These are phyloP conservation scores for Haplosporangium gracile DNA, from an alignment of 192 early-diverging fungal species.

Conservation along the genomic window DNA sequence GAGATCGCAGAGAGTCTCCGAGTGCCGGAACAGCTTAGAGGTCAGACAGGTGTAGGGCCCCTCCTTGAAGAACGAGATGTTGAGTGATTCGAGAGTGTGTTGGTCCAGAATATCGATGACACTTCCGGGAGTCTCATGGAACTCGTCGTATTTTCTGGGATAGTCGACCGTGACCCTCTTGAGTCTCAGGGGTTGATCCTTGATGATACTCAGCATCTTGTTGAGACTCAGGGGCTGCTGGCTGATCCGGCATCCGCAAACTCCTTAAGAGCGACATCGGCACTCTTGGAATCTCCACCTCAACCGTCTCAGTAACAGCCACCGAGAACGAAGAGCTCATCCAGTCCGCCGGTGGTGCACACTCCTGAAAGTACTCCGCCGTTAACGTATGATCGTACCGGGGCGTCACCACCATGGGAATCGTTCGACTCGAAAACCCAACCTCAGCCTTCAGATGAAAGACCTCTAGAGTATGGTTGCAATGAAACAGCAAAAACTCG, in stretches of 20 bases:
- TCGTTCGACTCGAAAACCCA: not conserved
- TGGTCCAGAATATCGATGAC: not conserved
- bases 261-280: not conserved
- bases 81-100: not conserved
- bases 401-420: not conserved
- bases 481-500: not conserved
- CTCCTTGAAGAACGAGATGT: not conserved
- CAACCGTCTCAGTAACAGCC: too few relatives aligned
- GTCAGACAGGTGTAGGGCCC: not conserved
- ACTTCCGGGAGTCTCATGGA: not conserved
- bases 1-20: not conserved
- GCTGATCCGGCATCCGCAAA: not conserved
- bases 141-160: not conserved
- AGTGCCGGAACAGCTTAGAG: not conserved
- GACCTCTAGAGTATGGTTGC: not conserved
- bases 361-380: not conserved
- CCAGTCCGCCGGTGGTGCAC: not conserved
- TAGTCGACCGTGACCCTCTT: not conserved
- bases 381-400: not conserved
- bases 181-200: not conserved
- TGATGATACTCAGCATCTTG: not conserved
- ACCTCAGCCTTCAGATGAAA: not conserved
- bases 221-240: not conserved
- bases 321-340: not conserved
- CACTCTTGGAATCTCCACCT: not conserved